These are phyloP conservation scores for Flaveria brownii DNA, from an alignment of 129 eudicot genomes.

Conservation along the genomic window DNA sequence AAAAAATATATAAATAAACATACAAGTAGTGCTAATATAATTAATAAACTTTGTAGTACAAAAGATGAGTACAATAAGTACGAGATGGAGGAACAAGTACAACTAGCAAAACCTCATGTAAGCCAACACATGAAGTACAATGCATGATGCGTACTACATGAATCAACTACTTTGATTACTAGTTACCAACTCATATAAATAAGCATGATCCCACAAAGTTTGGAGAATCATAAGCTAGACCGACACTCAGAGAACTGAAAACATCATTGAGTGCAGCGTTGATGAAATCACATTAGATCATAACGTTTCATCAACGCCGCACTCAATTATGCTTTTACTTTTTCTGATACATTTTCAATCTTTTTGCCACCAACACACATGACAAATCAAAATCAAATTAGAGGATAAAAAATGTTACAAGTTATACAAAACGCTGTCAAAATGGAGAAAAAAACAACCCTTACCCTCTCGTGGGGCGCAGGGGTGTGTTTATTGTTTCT, in stretches of 20 bases:
- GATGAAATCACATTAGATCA: constrained; percentile 45
- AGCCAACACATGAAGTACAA: constrained; percentile 26
- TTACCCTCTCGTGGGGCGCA: constrained; percentile 10
- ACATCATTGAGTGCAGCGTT: constrained; percentile 99
- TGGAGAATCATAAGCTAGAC: neutral
- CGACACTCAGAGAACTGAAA: constrained; percentile 45
- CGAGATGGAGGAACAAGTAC: constrained; percentile 23
- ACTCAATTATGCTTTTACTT: constrained; percentile 67
- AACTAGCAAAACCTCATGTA: constrained; percentile 23
- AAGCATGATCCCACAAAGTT: neutral
- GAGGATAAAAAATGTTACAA: neutral
- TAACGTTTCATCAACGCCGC: constrained; percentile 49
- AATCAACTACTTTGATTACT: neutral
- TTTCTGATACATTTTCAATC: constrained; percentile 23
- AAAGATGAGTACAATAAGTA: constrained; percentile 21
- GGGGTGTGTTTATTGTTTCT: constrained; percentile 15
- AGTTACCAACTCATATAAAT: constrained; percentile 2
- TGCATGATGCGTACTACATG: constrained; percentile 27
- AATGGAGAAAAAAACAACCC: constrained; percentile 13
- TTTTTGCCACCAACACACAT: neutral
- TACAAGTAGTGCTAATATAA: neutral
- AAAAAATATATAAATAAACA: neutral
- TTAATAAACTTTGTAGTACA: constrained; percentile 18
- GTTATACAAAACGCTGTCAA: constrained; percentile 16
- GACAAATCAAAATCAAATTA: neutral